A percentile compares a stretch with the other conserved stretches of the same genome.
Conservation (phyloP, 768 basidiomycete species). For the Boletus huronensis region DNA sequence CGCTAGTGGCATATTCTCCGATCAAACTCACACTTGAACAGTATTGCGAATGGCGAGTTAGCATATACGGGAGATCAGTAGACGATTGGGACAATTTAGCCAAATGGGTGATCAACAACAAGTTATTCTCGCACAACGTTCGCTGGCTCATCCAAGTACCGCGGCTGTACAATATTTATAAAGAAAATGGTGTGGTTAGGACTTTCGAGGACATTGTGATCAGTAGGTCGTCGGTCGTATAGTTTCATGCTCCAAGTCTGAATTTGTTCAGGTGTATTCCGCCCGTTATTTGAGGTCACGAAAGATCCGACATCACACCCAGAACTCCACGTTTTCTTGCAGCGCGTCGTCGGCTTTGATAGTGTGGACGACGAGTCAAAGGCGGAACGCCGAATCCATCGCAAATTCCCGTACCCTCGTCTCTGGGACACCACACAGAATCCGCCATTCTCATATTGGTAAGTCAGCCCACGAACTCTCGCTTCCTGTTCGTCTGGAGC, state of each 20-base stretch:
- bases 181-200: conserved; percentile 73
- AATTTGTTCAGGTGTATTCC: conserved; percentile 71
- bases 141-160: conserved; percentile 97
- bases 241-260: background rate
- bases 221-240: conserved; percentile 52
- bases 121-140: conserved; percentile 93
- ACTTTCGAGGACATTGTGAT: conserved; percentile 89
- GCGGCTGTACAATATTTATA: conserved; percentile 93
- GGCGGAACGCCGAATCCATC: conserved; percentile 83
- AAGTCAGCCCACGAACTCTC: conserved; percentile 15
- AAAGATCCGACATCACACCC: conserved; percentile 87
- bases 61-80: conserved; percentile 81
- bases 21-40: conserved; percentile 26
- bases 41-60: conserved; percentile 97
- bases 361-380: conserved; percentile 99
- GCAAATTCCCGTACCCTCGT: conserved; percentile 89
- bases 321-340: conserved; percentile 91
- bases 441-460: conserved; percentile 97
- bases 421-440: conserved; percentile 88
- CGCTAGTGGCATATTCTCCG: background rate
- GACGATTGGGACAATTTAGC: conserved; percentile 99
- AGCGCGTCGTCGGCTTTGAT: conserved; percentile 94
- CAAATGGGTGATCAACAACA: conserved; percentile 93
- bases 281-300: conserved; percentile 94
- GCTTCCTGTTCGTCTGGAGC: conserved; percentile 2